Percentiles rank a stretch among this genome's conserved stretches.
Conservation (phyloP, 1,284 basidiomycete species). For the Sphagnurus paluster region DNA sequence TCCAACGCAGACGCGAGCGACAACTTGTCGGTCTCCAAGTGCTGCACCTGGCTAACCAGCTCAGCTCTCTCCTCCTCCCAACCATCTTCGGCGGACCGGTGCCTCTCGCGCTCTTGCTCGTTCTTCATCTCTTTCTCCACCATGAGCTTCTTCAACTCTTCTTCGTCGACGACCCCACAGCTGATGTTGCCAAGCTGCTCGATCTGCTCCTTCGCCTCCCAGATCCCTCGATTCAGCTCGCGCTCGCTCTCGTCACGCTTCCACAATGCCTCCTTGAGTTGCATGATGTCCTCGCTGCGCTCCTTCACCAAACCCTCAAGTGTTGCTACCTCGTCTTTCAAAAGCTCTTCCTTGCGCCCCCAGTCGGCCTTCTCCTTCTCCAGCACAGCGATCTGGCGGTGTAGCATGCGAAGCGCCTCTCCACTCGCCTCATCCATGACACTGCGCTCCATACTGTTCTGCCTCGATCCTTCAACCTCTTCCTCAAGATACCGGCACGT, state of each 20-base stretch:
- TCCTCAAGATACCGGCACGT: constrained; percentile 64
- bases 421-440: constrained; percentile 78
- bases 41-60: constrained; percentile 38
- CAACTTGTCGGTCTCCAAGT: constrained; percentile 40
- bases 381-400: constrained; percentile 58
- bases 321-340: constrained; percentile 42
- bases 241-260: constrained; percentile 51
- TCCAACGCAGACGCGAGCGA: constrained; percentile 41
- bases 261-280: constrained; percentile 49
- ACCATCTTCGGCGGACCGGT: constrained; percentile 38
- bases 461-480: constrained; percentile 64
- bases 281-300: constrained; percentile 38
- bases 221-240: constrained; percentile 50
- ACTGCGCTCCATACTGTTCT: constrained; percentile 69
- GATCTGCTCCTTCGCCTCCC: constrained; percentile 56
- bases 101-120: constrained; percentile 42
- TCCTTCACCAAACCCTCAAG: constrained; percentile 41
- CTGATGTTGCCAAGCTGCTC: constrained; percentile 51
- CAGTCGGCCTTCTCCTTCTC: constrained; percentile 60
- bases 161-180: constrained; percentile 40
- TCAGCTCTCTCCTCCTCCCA: constrained; percentile 54
- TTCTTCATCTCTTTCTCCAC: constrained; percentile 36
- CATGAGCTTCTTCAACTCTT: constrained; percentile 40
- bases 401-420: constrained; percentile 65
- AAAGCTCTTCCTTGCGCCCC: constrained; percentile 40